Evolutionary conservation across 306 rosid species (phyloP).

Genomic region (Vigna unguiculata): DNA sequence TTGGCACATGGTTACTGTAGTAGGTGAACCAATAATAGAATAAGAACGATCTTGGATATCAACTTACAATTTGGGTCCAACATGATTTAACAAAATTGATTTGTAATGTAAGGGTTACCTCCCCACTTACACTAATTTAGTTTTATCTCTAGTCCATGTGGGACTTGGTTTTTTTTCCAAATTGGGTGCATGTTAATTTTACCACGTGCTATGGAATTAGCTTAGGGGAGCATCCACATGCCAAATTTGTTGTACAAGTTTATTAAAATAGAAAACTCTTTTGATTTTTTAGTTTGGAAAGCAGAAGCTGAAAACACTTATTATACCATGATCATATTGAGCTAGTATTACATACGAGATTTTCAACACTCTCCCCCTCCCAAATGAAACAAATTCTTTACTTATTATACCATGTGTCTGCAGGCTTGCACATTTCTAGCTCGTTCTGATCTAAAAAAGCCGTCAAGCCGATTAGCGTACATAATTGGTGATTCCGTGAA

Average conservation of each 20-base stretch:
- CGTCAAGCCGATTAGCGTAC: slow-evolving; percentile 86
- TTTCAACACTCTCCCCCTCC: neutral
- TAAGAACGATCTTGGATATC: too few relatives aligned
- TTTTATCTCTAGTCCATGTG: too few relatives aligned
- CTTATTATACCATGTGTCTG: slow-evolving; percentile 33
- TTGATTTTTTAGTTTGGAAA: neutral
- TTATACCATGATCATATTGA: slow-evolving; percentile 10
- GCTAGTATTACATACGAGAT: neutral
- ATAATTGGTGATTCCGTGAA: slow-evolving; percentile 79
- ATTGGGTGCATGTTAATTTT: neutral
- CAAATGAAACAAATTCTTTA: neutral
- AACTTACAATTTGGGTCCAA: too few relatives aligned
- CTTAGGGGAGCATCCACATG: too few relatives aligned
- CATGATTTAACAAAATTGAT: too few relatives aligned
- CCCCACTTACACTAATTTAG: too few relatives aligned
- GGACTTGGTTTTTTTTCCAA: too few relatives aligned
- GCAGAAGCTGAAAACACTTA: neutral
- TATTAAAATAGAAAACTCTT: neutral
- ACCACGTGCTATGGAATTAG: slow-evolving; percentile 1
- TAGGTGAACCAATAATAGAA: too few relatives aligned
- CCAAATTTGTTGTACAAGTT: too few relatives aligned
- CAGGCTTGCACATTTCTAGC: slow-evolving; percentile 97
- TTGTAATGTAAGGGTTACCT: too few relatives aligned
- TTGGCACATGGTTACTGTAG: too few relatives aligned
- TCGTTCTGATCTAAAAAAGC: slow-evolving; percentile 82